A percentile compares a stretch with the other conserved stretches of the same genome.
Evolutionary conservation across 495 filamentous ascomycete genomes (phyloP).

Genomic region (Glarea lozoyensis): DNA sequence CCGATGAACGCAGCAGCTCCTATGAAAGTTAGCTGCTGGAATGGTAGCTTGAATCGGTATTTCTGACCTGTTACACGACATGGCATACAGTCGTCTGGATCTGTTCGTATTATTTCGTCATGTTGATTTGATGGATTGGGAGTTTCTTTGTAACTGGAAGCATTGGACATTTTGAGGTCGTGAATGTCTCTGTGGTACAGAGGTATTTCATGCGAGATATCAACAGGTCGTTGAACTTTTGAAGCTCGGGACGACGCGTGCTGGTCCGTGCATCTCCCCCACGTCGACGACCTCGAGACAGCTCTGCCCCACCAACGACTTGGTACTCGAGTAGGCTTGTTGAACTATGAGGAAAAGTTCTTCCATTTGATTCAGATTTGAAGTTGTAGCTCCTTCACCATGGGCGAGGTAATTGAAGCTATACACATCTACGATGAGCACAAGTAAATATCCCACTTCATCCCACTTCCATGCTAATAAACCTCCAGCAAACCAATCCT

Average conservation of each 20-base stretch:
- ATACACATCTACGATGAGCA: constrained; percentile 93
- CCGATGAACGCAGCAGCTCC: constrained; percentile 80
- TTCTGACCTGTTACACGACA: constrained; percentile 59
- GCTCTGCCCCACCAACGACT: no score
- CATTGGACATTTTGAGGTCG: no score
- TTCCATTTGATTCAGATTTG: no score
- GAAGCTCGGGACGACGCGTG: no score
- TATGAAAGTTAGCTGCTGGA: constrained; percentile 25
- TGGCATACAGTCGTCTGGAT: constrained; percentile 54
- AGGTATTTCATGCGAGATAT: no score
- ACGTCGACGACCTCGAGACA: no score
- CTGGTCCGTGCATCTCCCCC: no score
- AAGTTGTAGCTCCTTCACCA: constrained; percentile 29
- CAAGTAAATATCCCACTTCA: constrained; percentile 42
- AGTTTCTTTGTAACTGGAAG: no score
- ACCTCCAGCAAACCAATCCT: constrained; percentile 33
- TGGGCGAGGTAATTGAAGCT: constrained; percentile 87
- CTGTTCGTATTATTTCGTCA: constrained; percentile 14
- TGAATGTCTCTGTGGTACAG: no score
- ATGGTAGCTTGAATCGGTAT: not conserved
- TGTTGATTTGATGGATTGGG: constrained; percentile 9
- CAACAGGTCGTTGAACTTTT: no score
- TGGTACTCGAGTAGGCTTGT: no score
- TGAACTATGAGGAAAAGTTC: no score
- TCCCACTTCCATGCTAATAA: not conserved